These are phyloP conservation scores for Schizochytrium sp. DNA, from an alignment of 108 stramenopile species.

Conservation along the genomic window DNA sequence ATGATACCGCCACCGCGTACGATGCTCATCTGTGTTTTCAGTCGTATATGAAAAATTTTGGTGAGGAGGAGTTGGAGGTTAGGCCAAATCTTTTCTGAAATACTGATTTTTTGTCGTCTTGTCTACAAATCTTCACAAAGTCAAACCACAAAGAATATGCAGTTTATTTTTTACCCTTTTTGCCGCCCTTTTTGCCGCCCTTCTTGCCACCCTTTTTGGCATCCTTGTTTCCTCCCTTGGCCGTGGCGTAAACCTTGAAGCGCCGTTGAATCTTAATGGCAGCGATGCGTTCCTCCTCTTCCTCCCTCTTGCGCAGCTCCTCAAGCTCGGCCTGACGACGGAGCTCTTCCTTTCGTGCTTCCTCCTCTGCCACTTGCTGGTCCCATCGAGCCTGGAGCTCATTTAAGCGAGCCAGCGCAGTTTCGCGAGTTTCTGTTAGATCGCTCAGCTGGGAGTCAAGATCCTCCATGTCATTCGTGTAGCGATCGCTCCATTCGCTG, in stretches of 20 bases:
- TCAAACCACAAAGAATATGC: background rate
- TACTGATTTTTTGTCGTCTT: background rate
- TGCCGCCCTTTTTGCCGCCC: background rate
- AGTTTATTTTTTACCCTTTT: background rate
- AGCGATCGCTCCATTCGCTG: slow-evolving; percentile 34
- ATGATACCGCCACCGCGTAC: no score
- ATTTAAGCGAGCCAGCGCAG: slow-evolving; percentile 25
- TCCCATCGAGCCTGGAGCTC: slow-evolving; percentile 7
- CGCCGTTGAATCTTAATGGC: background rate
- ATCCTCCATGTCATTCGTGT: slow-evolving; percentile 39
- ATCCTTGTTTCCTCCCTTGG: background rate
- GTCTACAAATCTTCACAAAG: background rate
- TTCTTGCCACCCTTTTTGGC: background rate
- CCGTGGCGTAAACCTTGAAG: background rate
- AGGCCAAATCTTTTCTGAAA: no score
- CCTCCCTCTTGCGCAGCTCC: background rate
- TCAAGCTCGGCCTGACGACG: background rate
- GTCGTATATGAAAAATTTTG: no score
- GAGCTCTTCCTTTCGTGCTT: background rate
- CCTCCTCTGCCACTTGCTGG: background rate
- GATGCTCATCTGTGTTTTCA: no score
- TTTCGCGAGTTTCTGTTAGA: slow-evolving; percentile 36
- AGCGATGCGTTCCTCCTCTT: background rate
- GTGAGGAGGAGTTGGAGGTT: no score
- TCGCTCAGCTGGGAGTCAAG: slow-evolving; percentile 23